Evolutionary conservation across 257 asterid species (phyloP).

Genomic region (Ilex aquifolium): DNA sequence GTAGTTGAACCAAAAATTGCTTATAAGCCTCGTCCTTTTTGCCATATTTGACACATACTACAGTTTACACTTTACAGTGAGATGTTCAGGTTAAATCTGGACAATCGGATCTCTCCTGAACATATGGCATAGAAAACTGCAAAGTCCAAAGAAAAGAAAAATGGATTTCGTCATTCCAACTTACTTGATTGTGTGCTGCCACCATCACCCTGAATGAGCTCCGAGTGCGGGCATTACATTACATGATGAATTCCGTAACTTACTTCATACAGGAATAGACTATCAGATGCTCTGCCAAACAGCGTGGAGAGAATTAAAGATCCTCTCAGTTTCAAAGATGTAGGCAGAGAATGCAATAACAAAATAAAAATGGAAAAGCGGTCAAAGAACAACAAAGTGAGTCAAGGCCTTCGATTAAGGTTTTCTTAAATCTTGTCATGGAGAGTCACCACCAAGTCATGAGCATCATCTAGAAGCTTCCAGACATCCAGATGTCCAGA

Average conservation of each 20-base stretch:
- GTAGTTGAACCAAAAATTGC: too few species aligned
- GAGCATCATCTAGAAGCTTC: slow-evolving; percentile 85
- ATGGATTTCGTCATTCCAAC: too few species aligned
- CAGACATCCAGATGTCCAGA: slow-evolving; percentile 80
- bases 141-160: too few species aligned
- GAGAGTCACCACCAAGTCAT: slow-evolving; percentile 71
- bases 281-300: not conserved
- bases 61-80: too few species aligned
- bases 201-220: not conserved
- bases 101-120: too few species aligned
- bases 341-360: not conserved
- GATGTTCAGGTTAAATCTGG: too few species aligned
- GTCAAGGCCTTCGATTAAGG: not conserved
- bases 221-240: not conserved
- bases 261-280: not conserved
- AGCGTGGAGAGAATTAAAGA: not conserved
- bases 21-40: too few species aligned
- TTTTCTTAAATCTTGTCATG: slow-evolving; percentile 60
- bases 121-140: too few species aligned
- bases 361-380: not conserved
- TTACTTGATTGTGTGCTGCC: not conserved
- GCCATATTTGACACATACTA: too few species aligned
- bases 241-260: not conserved
- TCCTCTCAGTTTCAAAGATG: not conserved
- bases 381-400: not conserved